Evolutionary conservation across 2,329 filamentous ascomycete species (phyloP).

Genomic region (Hypoxylon sp.): DNA sequence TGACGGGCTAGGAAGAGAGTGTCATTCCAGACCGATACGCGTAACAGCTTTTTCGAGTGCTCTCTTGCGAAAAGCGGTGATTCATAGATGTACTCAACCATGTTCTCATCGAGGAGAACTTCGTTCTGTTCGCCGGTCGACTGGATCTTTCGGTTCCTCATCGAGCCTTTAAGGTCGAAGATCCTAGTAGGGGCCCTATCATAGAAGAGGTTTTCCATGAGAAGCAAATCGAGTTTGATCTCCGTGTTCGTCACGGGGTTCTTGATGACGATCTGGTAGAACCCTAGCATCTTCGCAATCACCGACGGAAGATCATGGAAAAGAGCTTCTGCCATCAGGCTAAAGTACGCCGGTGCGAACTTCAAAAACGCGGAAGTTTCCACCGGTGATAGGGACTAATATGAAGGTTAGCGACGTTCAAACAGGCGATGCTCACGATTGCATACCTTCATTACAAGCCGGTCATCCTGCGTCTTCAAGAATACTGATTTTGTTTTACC

Average conservation of each 20-base stretch:
- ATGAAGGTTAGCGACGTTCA: slow-evolving; percentile 48
- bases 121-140: slow-evolving; percentile 96
- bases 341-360: slow-evolving; percentile 97
- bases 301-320: slow-evolving; percentile 96
- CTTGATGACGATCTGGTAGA: slow-evolving; percentile 97
- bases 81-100: slow-evolving; percentile 99
- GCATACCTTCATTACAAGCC: slow-evolving; percentile 83
- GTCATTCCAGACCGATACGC: slow-evolving; percentile 96
- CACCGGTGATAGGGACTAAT: slow-evolving; percentile 84
- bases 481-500: slow-evolving; percentile 99
- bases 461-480: slow-evolving; percentile 94
- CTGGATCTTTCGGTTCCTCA: slow-evolving; percentile 98
- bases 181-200: slow-evolving; percentile 90
- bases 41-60: slow-evolving; percentile 93
- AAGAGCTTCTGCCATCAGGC: slow-evolving; percentile 94
- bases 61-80: slow-evolving; percentile 95
- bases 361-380: slow-evolving; percentile 94
- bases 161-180: slow-evolving; percentile 96
- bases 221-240: slow-evolving; percentile 91
- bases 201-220: slow-evolving; percentile 99
- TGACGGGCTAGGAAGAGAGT: slow-evolving; percentile 94
- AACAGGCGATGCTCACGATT: slow-evolving; percentile 41
- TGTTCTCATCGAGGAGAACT: slow-evolving; percentile 96
- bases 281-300: slow-evolving; percentile 98
- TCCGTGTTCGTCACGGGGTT: slow-evolving; percentile 92